Base-by-base conservation (phyloP, 352 stramenopile species). In the Detonula confervacea region DNA sequence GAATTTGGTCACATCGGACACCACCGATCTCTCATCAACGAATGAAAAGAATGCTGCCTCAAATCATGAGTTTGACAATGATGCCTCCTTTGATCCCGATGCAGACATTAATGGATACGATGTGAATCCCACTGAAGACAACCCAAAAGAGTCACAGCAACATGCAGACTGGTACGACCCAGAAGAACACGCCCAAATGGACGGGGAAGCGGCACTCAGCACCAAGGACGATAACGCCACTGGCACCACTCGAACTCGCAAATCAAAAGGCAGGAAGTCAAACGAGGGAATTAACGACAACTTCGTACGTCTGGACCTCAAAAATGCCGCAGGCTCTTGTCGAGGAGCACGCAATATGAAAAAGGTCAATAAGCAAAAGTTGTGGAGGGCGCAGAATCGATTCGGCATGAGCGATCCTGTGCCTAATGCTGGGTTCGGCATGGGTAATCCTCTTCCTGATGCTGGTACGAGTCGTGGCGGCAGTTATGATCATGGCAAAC, bases 281-380 rank as follows among this genome's bases (percentile, higher is more conserved):
- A 66, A 30, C 16, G 42, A 35, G 33, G 64, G 37, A n/a, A 37
- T 84, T 35, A 92, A 90, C 74, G 89, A 90, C 29, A 94, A 94
- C 49, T 94, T 93, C 81, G 87, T 94, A 30, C 76, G 82, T 33
- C 74, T 91, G 7, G 92, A 94, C 67, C 61, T 94, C 14, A 68
- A 65, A 54, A 93, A 92, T 44, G 74, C 56, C 18, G 82, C 89
- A 14, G 89, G 89, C 37, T 78, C 89, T 11, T 94, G 89, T 66
- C 77, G 83, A 22, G 89, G 89, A 72, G 89, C 87, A 2, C 55
- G 71, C 18, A 91, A 90, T 35, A 33, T 81, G 2, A 84, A 85
- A 49, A 84, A 79, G 44, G 71, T 67, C 8, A 81, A 86, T 37
- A 86, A 74, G 30, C 64, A 86, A 65, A 86, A 79, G 39, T 30